phyloP scores from a whole-genome alignment of 768 basidiomycete species.

The Serendipita indica region DNA sequence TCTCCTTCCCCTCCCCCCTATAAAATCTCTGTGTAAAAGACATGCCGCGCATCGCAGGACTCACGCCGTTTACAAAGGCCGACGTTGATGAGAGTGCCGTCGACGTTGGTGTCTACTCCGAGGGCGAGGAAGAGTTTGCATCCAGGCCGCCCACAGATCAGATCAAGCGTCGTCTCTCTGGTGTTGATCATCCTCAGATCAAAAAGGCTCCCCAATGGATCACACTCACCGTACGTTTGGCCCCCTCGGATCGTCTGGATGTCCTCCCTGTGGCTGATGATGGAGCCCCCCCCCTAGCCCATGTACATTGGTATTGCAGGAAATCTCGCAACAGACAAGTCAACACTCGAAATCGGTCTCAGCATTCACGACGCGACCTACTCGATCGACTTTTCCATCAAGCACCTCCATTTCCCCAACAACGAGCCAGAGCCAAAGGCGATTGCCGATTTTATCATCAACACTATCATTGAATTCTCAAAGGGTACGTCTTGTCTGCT shows the following conservation, averaged over 20 bases:
- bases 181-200: conserved; percentile 10
- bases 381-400: conserved; percentile 59
- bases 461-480: conserved; percentile 56
- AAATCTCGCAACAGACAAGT: conserved; percentile 40
- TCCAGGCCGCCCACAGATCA: conserved; percentile 13
- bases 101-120: background rate
- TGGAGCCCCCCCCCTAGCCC: conserved; percentile 32
- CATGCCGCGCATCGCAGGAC: conserved; percentile 4
- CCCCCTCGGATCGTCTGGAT: background rate
- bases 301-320: conserved; percentile 83
- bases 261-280: background rate
- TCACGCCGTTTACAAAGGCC: conserved; percentile 8
- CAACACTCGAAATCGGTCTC: conserved; percentile 54
- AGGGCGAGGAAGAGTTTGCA: conserved; percentile 12
- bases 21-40: background rate
- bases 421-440: conserved; percentile 37
- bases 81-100: background rate
- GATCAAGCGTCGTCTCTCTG: conserved; percentile 16
- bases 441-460: conserved; percentile 49
- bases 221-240: background rate
- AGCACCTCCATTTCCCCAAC: conserved; percentile 36
- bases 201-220: conserved; percentile 7
- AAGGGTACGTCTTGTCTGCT: conserved; percentile 10
- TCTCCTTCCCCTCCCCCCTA: background rate
- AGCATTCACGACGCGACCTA: conserved; percentile 79